These are phyloP conservation scores for Gremmenia infestans DNA, from an alignment of 2,329 filamentous ascomycete genomes.

Conservation along the genomic window DNA sequence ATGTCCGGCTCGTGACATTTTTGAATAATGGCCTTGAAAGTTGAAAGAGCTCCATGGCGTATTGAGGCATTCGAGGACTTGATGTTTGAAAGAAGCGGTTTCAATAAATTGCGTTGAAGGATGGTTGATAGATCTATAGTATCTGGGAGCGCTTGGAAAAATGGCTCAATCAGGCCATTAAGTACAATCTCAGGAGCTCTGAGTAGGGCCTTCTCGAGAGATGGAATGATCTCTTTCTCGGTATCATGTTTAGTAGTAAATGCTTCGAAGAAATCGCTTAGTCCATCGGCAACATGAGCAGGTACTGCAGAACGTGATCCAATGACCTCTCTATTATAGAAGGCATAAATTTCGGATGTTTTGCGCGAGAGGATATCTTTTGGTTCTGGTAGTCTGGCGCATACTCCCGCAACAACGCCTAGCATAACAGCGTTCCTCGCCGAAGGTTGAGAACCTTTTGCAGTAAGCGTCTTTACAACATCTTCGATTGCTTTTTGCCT, in stretches of 20 bases:
- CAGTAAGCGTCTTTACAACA: constrained; percentile 61
- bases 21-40: constrained; percentile 66
- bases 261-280: constrained; percentile 75
- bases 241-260: constrained; percentile 74
- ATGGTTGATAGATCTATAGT: constrained; percentile 73
- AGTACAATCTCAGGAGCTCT: constrained; percentile 87
- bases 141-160: constrained; percentile 65
- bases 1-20: constrained; percentile 52
- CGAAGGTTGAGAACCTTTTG: constrained; percentile 59
- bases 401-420: constrained; percentile 83
- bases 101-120: constrained; percentile 68
- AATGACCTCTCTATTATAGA: constrained; percentile 80
- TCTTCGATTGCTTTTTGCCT: constrained; percentile 33
- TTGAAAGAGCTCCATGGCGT: constrained; percentile 67
- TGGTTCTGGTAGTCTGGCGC: constrained; percentile 61
- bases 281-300: constrained; percentile 63
- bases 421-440: constrained; percentile 72
- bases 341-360: constrained; percentile 72
- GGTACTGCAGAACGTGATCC: constrained; percentile 71
- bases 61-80: constrained; percentile 83
- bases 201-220: constrained; percentile 83
- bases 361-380: constrained; percentile 57
- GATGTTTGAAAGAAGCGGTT: constrained; percentile 81
- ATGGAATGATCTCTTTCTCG: constrained; percentile 67
- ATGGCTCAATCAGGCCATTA: constrained; percentile 68